Evolutionary conservation across 495 filamentous ascomycete species (phyloP), one percentile per base, ranked within the genome.

Genomic region (Xylaria scruposa): DNA sequence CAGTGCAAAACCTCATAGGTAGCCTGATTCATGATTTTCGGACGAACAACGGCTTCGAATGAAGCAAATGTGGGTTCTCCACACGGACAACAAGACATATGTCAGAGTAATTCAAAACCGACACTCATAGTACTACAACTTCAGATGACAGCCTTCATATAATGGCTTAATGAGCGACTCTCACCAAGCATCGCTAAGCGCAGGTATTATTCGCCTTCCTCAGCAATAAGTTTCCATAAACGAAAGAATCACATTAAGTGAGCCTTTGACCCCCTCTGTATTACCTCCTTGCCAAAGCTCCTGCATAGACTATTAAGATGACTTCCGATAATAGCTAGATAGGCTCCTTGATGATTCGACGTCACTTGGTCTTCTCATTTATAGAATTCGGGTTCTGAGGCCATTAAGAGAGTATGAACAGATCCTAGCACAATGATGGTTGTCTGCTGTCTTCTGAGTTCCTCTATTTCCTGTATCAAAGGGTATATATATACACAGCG

Each of bases 401-500:
- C 7, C 17, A 17, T 53, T 1, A 17, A 12, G 6, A 4, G 26
- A 8, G 53, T 6, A 17, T 8, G 2, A 15, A 7, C 26, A 56
- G 26, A 56, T 56, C 29, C 33, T n/a, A 24, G 33, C 33, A 9
- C n/a, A 31, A 12, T 15, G 15, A 9, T 17, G n/a, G 38, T 58
- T n/a, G 4, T 56, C 36, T 49, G 13, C 19, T 59, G 8, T 13
- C 53, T 71, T 59, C 19, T 21, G 13, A 21, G 42, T 33, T 67
- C 62, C 56, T 70, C 65, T 65, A 73, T 78, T 77, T 24, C 53
- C 67, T 61, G 56, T 73, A 61, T 67, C 33, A 70, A 72, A 56
- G 7, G 66, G 68, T 44, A 54, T 67, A 82, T 81, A 80, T 79
- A 70, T 81, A 82, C 81, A 81, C 33, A 64, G 38, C 66, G 59